Base-by-base conservation (phyloP, 805 yeast genomes). In the Myxozyma geophila region DNA sequence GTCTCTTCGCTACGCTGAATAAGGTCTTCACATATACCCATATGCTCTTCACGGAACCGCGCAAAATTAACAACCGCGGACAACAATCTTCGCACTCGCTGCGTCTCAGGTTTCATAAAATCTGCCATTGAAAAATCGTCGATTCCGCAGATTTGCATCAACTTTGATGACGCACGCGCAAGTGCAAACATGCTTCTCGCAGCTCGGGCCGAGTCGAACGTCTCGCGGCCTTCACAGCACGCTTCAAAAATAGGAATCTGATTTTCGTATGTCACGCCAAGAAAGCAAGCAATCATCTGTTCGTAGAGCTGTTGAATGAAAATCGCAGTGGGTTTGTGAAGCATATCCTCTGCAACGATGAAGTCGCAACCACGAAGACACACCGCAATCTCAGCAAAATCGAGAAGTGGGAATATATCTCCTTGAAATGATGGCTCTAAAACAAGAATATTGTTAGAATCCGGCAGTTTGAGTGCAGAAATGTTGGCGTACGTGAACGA, bases 21-120 rank as follows among this genome's bases (percentile, higher is more conserved):
- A 33, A 88, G 77, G 33, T 82, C 83, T 65, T 87, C 90, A 71
- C 89, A 86, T 68, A 88, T 92, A 28, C 79, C 81, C 73, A 87
- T 82, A 63, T 89, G 86, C 67, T 87, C 90, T 70, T 90, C 96
- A 68, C 96, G 81, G 71, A 89, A 91, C 61, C 93, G 78, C 0
- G 96, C 96, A 79, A 85, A 92, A 73, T 92, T 92, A 23, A 91
- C 88, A 55, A 91, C 85, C 0, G 95, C 95, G 73, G 96, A 90
- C 35, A 91, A 75, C 21, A 90, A 80, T 53, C 93, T 78, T 66
- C 85, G 78, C 0, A 85, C 80, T 62, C 96, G 79, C 44, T 74
- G 75, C 0, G 89, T 79, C n/a, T 91, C 96, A 0, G 97, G 97
- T 68, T 85, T 85, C 63, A 84, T 79, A 37, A 92, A 78, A 76